Conservation (phyloP, 2,329 filamentous ascomycete species). For the Bisporella sp. region DNA sequence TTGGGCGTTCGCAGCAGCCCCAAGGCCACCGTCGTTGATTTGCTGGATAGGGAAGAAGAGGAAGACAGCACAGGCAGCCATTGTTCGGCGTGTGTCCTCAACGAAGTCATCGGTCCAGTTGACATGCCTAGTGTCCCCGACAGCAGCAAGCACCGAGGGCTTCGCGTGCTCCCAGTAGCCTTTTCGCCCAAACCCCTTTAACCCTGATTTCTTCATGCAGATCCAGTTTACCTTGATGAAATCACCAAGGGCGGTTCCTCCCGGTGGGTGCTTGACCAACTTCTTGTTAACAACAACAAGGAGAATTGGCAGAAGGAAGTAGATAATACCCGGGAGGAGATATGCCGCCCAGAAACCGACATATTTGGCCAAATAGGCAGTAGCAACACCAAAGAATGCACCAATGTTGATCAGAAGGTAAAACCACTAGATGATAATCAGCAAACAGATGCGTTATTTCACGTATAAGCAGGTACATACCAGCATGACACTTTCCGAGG, state of each 20-base stretch:
- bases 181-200: slow-evolving; percentile 34
- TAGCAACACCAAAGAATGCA: slow-evolving; percentile 39
- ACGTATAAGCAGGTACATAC: slow-evolving; percentile 4
- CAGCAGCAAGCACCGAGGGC: slow-evolving; percentile 51
- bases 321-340: slow-evolving; percentile 47
- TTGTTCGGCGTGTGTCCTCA: slow-evolving; percentile 65
- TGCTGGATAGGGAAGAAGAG: slow-evolving; percentile 40
- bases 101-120: slow-evolving; percentile 78
- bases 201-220: slow-evolving; percentile 46
- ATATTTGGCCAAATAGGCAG: slow-evolving; percentile 36
- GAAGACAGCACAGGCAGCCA: slow-evolving; percentile 65
- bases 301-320: slow-evolving; percentile 47
- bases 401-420: slow-evolving; percentile 67
- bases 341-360: slow-evolving; percentile 43
- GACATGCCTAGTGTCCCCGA: slow-evolving; percentile 25
- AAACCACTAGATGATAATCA: slow-evolving; percentile 32
- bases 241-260: slow-evolving; percentile 38
- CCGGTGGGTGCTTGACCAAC: slow-evolving; percentile 37
- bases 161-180: slow-evolving; percentile 63
- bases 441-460: too few relatives aligned
- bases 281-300: slow-evolving; percentile 35
- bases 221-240: slow-evolving; percentile 35
- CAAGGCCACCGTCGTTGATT: slow-evolving; percentile 36
- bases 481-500: slow-evolving; percentile 37
- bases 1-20: slow-evolving; percentile 40